Evolutionary conservation across 2,329 filamentous ascomycete species (phyloP), one percentile per base, ranked within the genome.

Genomic region (Colletotrichum magnum): DNA sequence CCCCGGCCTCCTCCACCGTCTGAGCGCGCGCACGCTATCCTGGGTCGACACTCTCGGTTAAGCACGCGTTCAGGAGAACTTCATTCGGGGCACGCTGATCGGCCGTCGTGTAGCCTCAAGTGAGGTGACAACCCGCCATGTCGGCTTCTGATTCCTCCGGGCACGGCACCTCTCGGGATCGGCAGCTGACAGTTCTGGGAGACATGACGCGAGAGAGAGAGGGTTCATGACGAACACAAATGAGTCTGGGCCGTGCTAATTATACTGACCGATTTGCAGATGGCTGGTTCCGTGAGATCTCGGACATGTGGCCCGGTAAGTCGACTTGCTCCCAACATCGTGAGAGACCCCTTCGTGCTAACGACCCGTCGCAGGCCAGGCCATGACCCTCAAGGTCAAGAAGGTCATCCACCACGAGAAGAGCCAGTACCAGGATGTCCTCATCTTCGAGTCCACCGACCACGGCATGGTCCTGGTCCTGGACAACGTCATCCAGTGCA

Each of bases 231-330:
- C 45, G 21, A 41, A 63, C 54, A 43, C 18, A 66, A 57, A 66
- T 51, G 54, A 65, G 41, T 43, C 13, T 48, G 51, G 54, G 51
- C 56, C 32, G 15, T 10, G 56, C 66, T 66, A 69, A 69, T 32
- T 28, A 7, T 9, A 43, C 50, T 50, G 21, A 16, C 32, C 15
- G 28, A 51, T 18, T 52, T 52, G 16, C 75, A 97, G 96, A 98
- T 97, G 96, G 95, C 86, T 99, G 96, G 96, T 99, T 99, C 92
- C 93, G 94, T 83, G 96, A 99, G 87, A 95, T 97, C 85, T 97
- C 93, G 76, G 87, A 96, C 80, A 98, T 99, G 95, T 99, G 96
- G 96, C 95, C 96, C 72, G 89, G 86, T 87, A 80, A 81, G 75
- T 72, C n/a, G 12, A 53, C 50, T 58, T 39, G 39, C 32, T 39